Conservation (phyloP, 129 eudicot species). For the Dittrichia graveolens region DNA sequence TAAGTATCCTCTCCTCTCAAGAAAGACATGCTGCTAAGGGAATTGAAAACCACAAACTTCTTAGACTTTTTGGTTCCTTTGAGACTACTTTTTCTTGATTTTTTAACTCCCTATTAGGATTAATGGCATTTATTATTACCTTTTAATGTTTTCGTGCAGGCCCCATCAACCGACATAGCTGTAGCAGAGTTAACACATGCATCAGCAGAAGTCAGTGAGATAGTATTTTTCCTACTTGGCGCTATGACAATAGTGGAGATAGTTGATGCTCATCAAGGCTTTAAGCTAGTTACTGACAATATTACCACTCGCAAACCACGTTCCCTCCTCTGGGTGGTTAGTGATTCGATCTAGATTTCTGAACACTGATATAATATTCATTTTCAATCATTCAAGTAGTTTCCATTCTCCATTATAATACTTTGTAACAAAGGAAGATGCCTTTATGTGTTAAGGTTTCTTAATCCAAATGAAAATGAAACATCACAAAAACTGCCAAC, state of each 20-base stretch:
- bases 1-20: too few species aligned
- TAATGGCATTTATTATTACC: not conserved
- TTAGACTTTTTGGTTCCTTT: too few species aligned
- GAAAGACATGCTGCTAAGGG: too few species aligned
- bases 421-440: too few species aligned
- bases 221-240: conserved; percentile 95
- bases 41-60: too few species aligned
- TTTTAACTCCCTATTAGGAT: not conserved
- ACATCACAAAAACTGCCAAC: too few species aligned
- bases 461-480: too few species aligned
- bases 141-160: conserved; percentile 49
- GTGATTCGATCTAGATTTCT: conserved; percentile 30
- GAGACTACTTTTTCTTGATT: not conserved
- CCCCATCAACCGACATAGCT: conserved; percentile 95
- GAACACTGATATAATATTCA: not conserved
- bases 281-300: conserved; percentile 93
- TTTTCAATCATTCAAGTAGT: conserved; percentile 2
- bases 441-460: too few species aligned
- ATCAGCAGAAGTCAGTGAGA: conserved; percentile 97
- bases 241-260: conserved; percentile 99
- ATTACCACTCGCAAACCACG: conserved; percentile 97
- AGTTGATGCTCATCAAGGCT: conserved; percentile 99
- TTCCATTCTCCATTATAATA: conserved; percentile 1
- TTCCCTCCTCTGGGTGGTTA: conserved; percentile 98
- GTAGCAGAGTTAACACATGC: conserved; percentile 91